Evolutionary conservation across 306 rosid genomes (phyloP), one percentile per base, ranked within the genome.

Genomic region (Sicyos baderoa): DNA sequence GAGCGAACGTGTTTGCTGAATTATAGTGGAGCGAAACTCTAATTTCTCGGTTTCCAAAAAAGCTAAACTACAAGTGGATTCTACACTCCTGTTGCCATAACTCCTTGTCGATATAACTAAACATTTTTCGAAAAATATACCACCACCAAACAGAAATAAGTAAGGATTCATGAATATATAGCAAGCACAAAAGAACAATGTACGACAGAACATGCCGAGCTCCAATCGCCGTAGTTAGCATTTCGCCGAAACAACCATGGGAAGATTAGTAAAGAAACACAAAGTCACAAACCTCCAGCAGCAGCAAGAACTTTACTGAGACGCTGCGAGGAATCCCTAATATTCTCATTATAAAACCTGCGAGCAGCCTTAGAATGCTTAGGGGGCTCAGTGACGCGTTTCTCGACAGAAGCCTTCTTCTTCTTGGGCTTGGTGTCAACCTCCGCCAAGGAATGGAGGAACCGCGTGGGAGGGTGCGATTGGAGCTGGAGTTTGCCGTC

Each of bases 301-400:
- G 94, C 86, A 1, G 98, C 94, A 58, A 89, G 97, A 72, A 93
- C 96, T 85, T 89, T 93, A 75, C 98, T 87, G 69, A 93, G 87
- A 25, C 98, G 90, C 71, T 82, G 82, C 16, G 76, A 77, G 11
- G 88, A 37, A 19, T 84, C 93, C 32, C 82, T 82, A 66, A 89
- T 75, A 55, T 84, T 92, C 75, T 89, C 80, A 19, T 92, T 92
- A 66, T 87, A 87, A 75, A 89, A 87, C 71, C 96, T 79, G 19
- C 98, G 76, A 7, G 96, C 93, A 4, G 96, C 98, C 77, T 92
- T 92, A 1, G 98, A 86, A 59, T 83, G 54, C 79, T 85, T 84
- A 17, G 96, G 95, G 18, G 96, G 92, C 72, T 71, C 81, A 1
- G 76, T 13, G 16, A 48, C 17, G 68, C n/a, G 58, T 63, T 71